Conservation (phyloP, 2,329 filamentous ascomycete species). For the Coleophoma crateriformis region DNA sequence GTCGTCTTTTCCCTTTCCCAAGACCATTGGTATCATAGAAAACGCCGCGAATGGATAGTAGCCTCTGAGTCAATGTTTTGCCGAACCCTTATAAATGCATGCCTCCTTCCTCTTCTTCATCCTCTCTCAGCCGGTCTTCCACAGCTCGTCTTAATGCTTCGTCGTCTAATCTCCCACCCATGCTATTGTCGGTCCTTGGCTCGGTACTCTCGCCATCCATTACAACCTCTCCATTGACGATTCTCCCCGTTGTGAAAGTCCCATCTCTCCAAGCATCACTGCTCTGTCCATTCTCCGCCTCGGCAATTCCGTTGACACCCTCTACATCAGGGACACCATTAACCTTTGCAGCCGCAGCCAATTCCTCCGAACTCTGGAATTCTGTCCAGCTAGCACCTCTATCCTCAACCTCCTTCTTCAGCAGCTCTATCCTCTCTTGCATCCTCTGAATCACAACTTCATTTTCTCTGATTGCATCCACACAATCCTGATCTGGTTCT, state of each 20-base stretch:
- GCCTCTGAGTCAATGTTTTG: too few species aligned
- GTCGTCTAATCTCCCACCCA: constrained; percentile 47
- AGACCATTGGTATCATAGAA: not conserved
- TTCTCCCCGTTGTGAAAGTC: constrained; percentile 55
- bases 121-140: constrained; percentile 46
- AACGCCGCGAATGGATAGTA: too few species aligned
- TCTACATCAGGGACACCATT: constrained; percentile 15
- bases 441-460: constrained; percentile 62
- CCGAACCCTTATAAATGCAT: constrained; percentile 49
- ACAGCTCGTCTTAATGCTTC: constrained; percentile 52
- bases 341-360: constrained; percentile 21
- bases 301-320: constrained; percentile 12
- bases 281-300: constrained; percentile 9
- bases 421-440: constrained; percentile 56
- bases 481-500: constrained; percentile 61
- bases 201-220: constrained; percentile 29
- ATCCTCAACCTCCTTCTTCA: constrained; percentile 55
- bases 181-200: constrained; percentile 5
- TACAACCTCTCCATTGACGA: constrained; percentile 44
- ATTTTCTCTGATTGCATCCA: constrained; percentile 71
- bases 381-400: constrained; percentile 52
- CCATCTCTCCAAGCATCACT: constrained; percentile 52
- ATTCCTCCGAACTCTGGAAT: constrained; percentile 43
- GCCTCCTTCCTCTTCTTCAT: constrained; percentile 47
- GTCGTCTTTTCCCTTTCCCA: not conserved